A percentile compares a stretch with the other conserved stretches of the same genome.
phyloP scores from a whole-genome alignment of 1,284 basidiomycete species.

The Sanghuangporus weigelae region DNA sequence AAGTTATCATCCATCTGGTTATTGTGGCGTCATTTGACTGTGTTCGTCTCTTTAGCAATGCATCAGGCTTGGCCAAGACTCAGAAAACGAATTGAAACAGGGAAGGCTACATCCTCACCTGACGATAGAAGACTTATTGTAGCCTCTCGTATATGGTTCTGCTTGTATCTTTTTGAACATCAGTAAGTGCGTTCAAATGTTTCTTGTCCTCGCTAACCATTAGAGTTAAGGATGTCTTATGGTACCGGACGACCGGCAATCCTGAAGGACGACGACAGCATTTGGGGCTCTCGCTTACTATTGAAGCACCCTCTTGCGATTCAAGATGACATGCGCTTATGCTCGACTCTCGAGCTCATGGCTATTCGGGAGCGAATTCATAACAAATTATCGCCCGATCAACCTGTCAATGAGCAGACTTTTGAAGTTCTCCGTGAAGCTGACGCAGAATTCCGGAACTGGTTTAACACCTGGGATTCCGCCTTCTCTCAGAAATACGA shows the following conservation, averaged over 20 bases:
- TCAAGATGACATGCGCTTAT: conserved; percentile 90
- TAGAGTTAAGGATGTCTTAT: conserved; percentile 67
- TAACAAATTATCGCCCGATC: conserved; percentile 65
- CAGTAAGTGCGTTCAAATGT: conserved; percentile 53
- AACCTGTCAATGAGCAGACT: conserved; percentile 60
- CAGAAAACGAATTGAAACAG: conserved; percentile 64
- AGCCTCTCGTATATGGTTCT: conserved; percentile 83
- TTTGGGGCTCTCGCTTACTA: conserved; percentile 75
- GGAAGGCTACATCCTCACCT: conserved; percentile 48
- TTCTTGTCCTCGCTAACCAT: conserved; percentile 3
- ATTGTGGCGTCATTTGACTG: background rate
- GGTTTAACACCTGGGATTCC: conserved; percentile 75
- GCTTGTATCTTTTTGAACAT: conserved; percentile 87
- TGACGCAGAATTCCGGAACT: conserved; percentile 61
- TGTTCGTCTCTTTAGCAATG: conserved; percentile 48
- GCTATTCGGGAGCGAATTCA: conserved; percentile 73
- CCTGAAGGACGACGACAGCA: conserved; percentile 86
- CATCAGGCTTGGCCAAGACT: conserved; percentile 86
- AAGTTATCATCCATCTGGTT: conserved; percentile 27
- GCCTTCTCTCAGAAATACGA: conserved; percentile 78
- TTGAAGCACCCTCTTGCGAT: conserved; percentile 85
- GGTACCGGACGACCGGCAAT: conserved; percentile 90
- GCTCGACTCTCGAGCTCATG: conserved; percentile 86
- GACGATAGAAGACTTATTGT: conserved; percentile 79
- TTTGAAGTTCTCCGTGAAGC: conserved; percentile 60